phyloP scores from a whole-genome alignment of 148 eudicot genomes.

The Rhododendron molle region DNA sequence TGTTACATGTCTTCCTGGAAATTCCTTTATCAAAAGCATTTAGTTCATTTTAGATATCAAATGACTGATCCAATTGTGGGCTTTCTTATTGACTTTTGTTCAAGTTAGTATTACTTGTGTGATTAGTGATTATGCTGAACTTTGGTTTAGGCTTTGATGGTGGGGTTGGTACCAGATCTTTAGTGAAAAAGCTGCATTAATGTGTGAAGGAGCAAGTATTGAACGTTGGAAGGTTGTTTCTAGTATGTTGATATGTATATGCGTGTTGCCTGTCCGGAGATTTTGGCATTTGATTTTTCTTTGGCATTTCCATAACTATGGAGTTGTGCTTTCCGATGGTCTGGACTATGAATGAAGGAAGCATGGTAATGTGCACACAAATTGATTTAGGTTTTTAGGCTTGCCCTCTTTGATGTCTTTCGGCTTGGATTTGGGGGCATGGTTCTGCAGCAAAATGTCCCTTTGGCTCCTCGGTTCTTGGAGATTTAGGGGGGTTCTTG shows the following conservation, averaged over 20 bases:
- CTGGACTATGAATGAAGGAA: too few species aligned
- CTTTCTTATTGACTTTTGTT: neutral
- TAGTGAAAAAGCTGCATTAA: neutral
- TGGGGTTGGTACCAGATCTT: neutral
- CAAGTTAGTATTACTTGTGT: neutral
- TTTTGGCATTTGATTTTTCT: neutral
- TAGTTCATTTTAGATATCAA: neutral
- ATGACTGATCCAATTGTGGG: neutral
- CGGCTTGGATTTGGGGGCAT: too few species aligned
- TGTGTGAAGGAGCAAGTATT: neutral
- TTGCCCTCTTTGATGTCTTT: too few species aligned
- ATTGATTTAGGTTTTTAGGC: too few species aligned
- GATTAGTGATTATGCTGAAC: neutral
- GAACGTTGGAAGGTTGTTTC: neutral
- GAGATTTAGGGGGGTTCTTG: too few species aligned
- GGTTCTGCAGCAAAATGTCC: too few species aligned
- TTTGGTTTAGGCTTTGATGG: neutral
- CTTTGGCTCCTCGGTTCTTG: too few species aligned
- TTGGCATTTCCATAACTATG: neutral
- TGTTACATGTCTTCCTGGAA: neutral
- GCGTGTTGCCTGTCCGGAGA: neutral
- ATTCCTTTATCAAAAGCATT: neutral
- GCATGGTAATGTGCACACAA: too few species aligned
- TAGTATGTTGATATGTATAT: neutral
- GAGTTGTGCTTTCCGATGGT: neutral